Conservation (phyloP, 768 basidiomycete species). For the Suillus ampliporus region DNA sequence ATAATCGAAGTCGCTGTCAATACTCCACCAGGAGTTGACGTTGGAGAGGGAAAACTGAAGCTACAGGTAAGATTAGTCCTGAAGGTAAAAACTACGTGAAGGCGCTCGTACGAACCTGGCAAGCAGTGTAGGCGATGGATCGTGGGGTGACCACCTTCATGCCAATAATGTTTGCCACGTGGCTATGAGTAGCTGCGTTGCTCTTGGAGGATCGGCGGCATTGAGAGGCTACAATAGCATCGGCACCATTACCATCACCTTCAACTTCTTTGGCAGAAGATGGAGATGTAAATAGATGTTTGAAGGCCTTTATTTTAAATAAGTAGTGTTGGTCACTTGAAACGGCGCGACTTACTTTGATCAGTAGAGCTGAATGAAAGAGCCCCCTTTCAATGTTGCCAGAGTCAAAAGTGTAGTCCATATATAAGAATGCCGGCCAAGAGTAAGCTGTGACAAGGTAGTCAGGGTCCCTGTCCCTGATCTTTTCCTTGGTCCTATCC, state of each 20-base stretch:
- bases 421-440: conserved; percentile 18
- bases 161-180: conserved; percentile 3
- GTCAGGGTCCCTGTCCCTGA: conserved; percentile 7
- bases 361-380: conserved; percentile 8
- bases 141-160: conserved; percentile 19
- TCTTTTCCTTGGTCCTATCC: not conserved
- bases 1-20: conserved; percentile 26
- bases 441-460: conserved; percentile 10
- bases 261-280: conserved; percentile 14
- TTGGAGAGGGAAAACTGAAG: conserved; percentile 21
- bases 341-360: conserved; percentile 7
- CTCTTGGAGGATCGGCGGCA: not conserved
- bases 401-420: not conserved
- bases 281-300: conserved; percentile 21
- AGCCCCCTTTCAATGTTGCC: not conserved
- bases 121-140: conserved; percentile 26
- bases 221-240: not conserved
- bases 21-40: conserved; percentile 14
- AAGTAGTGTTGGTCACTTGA: not conserved
- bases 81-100: conserved; percentile 6
- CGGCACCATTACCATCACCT: conserved; percentile 1
- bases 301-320: conserved; percentile 15
- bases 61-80: conserved; percentile 4
- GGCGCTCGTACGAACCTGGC: conserved; percentile 21
- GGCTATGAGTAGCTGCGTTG: not conserved